Evolutionary conservation across 1,284 basidiomycete genomes (phyloP).

Genomic region (Meira miltonrushii): DNA sequence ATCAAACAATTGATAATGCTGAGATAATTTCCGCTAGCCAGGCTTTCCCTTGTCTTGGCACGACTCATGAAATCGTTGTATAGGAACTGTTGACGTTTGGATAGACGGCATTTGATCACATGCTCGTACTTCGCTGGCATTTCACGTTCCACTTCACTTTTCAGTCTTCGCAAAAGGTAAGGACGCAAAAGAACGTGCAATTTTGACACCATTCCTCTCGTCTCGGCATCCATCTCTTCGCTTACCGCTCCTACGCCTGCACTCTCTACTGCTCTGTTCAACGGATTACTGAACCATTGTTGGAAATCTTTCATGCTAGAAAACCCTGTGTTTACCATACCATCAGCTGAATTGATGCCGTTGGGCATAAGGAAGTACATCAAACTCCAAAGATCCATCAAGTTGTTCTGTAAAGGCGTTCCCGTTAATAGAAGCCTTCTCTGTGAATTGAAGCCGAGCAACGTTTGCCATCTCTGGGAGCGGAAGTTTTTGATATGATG

Average conservation of each 20-base stretch:
- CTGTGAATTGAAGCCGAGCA: conserved; percentile 88
- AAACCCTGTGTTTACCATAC: conserved; percentile 63
- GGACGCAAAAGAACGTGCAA: conserved; percentile 88
- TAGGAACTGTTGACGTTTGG: conserved; percentile 88
- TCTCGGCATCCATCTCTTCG: conserved; percentile 69
- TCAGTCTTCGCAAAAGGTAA: conserved; percentile 87
- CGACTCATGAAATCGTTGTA: conserved; percentile 99
- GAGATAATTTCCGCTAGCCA: conserved; percentile 75
- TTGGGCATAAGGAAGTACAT: conserved; percentile 93
- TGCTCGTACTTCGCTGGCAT: conserved; percentile 93
- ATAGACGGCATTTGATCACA: conserved; percentile 81
- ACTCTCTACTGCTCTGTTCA: conserved; percentile 88
- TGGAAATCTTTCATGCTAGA: conserved; percentile 90
- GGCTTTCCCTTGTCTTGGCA: conserved; percentile 76
- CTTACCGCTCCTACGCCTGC: conserved; percentile 60
- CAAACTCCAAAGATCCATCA: conserved; percentile 91
- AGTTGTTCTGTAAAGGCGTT: conserved; percentile 90
- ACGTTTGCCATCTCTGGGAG: conserved; percentile 87
- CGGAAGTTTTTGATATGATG: conserved; percentile 99
- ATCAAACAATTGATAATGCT: conserved; percentile 91
- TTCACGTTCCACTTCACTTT: conserved; percentile 92
- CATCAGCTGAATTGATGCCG: conserved; percentile 54
- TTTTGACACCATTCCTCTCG: conserved; percentile 76
- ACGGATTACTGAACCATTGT: conserved; percentile 81
- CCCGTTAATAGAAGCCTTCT: conserved; percentile 82